Evolutionary conservation across 768 basidiomycete species (phyloP), one percentile per base, ranked within the genome.

Genomic region (Mycena vulgaris): DNA sequence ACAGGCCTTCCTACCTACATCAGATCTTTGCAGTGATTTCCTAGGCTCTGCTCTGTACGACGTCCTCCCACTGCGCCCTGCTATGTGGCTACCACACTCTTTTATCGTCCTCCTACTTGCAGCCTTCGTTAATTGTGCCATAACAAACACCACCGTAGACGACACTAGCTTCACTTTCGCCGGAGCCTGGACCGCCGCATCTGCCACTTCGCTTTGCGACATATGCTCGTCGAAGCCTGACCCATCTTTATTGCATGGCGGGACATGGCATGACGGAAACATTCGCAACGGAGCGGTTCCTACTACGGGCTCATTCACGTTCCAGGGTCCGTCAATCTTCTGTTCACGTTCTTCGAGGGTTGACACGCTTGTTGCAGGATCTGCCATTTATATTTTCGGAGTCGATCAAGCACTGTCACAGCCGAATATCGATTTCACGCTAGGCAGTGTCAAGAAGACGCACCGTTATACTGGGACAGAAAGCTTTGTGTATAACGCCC

Each of bases 201-300:
- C 70, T 4, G 59, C 70, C 14, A 33, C 23, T 11, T 61, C 64
- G 27, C 70, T 60, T 21, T 71, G 70, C 48, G 14, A 25, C 14
- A 28, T 33, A 9, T 71, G 70, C 51, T 56, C 64, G 25, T 63
- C 64, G 6, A 25, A 63, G 2, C 70, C 70, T 6, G 48, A 66
- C 33, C 16, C 65, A 17, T 62, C 64, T 0, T 27, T 21, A 33
- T 25, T 23, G 5, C 17, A 51, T 28, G 60, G 37, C 3, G 52
- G 59, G 7, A 71, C 70, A 5, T 71, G 70, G 70, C 70, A 67
- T 21, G 70, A 66, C 53, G 70, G 70, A 30, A 66, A 66, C 30
- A 57, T 51, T 48, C 40, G 37, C 13, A 11, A 5, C 6, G 61
- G 48, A 16, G 49, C 60, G 7, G 33, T 16, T 55, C 45, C 60